Conservation (phyloP, 768 basidiomycete species). For the Trametes coccinea region DNA sequence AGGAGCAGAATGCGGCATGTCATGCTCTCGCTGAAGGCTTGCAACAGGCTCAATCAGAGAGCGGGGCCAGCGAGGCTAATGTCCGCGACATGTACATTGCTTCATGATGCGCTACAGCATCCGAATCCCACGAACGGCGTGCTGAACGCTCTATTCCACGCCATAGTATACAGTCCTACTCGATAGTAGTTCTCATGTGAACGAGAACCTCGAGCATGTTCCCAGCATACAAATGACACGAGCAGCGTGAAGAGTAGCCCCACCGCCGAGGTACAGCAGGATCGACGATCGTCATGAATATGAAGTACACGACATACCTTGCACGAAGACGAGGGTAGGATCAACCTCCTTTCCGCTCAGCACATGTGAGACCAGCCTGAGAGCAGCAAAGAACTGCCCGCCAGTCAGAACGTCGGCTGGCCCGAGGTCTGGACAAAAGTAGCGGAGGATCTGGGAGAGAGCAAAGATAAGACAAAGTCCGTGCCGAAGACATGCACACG, state of each 20-base stretch:
- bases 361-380: constrained; percentile 66
- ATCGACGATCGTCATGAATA: neutral
- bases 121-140: constrained; percentile 3
- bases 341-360: constrained; percentile 62
- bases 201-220: neutral
- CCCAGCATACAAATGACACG: neutral
- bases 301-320: constrained; percentile 49
- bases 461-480: neutral
- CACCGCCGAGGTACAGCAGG: neutral
- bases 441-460: constrained; percentile 54
- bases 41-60: neutral
- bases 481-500: constrained; percentile 26
- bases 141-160: neutral
- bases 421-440: constrained; percentile 59
- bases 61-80: neutral
- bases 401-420: constrained; percentile 57
- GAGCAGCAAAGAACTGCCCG: constrained; percentile 75
- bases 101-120: neutral
- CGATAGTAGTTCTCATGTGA: neutral
- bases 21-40: neutral
- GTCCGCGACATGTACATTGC: neutral
- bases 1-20: neutral
- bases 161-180: neutral
- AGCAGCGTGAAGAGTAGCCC: neutral
- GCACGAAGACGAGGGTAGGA: constrained; percentile 67